These are phyloP conservation scores for Aspergillus saccharolyticus DNA, from an alignment of 495 filamentous ascomycete species.

Conservation along the genomic window DNA sequence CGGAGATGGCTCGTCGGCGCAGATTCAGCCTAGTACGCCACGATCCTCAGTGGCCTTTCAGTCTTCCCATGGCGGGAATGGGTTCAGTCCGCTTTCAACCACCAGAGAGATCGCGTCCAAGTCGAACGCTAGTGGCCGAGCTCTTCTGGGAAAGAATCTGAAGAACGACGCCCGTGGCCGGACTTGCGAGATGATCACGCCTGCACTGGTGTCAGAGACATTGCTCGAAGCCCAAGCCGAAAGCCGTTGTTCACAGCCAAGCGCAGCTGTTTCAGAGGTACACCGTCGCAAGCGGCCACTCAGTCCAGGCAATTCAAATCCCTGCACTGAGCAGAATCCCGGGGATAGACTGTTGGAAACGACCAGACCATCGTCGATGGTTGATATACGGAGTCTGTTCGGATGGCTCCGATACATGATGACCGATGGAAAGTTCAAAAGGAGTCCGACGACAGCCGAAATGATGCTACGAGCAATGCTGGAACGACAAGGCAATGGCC, in stretches of 20 bases:
- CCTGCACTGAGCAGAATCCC: background rate
- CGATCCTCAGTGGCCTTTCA: conserved; percentile 7
- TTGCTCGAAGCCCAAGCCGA: conserved; percentile 37
- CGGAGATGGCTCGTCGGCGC: conserved; percentile 11
- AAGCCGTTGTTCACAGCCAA: background rate
- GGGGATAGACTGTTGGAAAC: background rate
- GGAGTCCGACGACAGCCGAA: conserved; percentile 32
- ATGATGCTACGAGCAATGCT: conserved; percentile 36
- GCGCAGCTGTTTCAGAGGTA: background rate
- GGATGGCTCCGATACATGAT: conserved; percentile 33
- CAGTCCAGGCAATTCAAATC: background rate
- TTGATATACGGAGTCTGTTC: conserved; percentile 32
- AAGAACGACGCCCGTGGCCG: conserved; percentile 9
- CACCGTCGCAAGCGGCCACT: background rate
- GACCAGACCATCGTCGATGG: conserved; percentile 5
- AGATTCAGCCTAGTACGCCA: conserved; percentile 13
- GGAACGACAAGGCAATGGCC: conserved; percentile 15
- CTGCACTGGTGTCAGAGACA: conserved; percentile 39
- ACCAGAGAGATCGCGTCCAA: conserved; percentile 32
- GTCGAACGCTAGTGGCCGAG: conserved; percentile 26
- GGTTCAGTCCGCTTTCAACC: conserved; percentile 8
- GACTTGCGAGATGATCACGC: conserved; percentile 25
- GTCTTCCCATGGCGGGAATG: background rate
- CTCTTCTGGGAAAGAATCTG: conserved; percentile 24
- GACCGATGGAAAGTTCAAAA: conserved; percentile 15